phyloP scores from a whole-genome alignment of 768 basidiomycete species.

The Rhodocollybia butyracea region DNA sequence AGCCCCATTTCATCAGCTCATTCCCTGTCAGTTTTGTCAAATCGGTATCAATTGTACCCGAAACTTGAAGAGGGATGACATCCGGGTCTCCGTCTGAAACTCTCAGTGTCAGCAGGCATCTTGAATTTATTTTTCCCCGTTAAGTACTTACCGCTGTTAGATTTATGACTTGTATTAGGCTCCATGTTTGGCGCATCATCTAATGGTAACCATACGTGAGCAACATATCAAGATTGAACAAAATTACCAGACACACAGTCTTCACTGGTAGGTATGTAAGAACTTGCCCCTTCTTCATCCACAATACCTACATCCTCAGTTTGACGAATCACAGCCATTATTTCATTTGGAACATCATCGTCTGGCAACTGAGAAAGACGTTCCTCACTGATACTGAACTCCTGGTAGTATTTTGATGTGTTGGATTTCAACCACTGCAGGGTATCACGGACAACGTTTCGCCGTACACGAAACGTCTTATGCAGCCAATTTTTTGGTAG shows the following conservation, averaged over 20 bases:
- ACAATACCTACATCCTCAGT: constrained; percentile 6
- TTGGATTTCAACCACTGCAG: constrained; percentile 28
- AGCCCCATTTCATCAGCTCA: not conserved
- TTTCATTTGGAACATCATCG: constrained; percentile 30
- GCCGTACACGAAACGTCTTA: constrained; percentile 27
- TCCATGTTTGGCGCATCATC: no score
- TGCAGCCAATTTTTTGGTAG: constrained; percentile 25
- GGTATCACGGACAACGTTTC: constrained; percentile 23
- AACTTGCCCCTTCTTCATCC: constrained; percentile 9
- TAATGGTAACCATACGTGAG: no score
- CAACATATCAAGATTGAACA: constrained; percentile 11
- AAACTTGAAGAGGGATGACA: not conserved
- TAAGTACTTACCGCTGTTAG: not conserved
- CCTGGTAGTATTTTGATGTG: constrained; percentile 25
- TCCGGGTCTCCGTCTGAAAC: not conserved
- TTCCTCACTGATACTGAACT: constrained; percentile 21
- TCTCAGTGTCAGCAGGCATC: not conserved
- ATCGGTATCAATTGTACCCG: not conserved
- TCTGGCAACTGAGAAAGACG: constrained; percentile 23
- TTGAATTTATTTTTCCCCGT: not conserved
- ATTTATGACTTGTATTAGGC: no score
- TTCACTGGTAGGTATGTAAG: constrained; percentile 13
- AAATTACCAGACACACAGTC: constrained; percentile 11
- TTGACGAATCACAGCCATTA: not conserved
- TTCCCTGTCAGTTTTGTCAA: not conserved